Evolutionary conservation across 2,329 filamentous ascomycete genomes (phyloP), one percentile per base, ranked within the genome.

Genomic region (Aureobasidium vineae): DNA sequence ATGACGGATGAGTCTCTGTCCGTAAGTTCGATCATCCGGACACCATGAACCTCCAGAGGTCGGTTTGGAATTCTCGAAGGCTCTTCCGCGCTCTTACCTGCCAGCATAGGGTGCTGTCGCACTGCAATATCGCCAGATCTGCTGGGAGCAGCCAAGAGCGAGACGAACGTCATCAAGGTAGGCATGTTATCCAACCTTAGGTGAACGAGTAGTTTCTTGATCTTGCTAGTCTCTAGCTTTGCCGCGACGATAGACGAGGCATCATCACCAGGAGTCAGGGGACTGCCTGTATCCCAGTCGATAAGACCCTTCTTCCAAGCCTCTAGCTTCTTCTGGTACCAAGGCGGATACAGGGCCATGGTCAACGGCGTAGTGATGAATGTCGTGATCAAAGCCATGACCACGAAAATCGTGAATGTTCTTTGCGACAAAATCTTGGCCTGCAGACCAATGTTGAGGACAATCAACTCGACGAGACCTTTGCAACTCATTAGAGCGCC

Each of bases 401-500:
- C 90, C 26, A 97, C 92, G 71, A 97, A 96, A 65, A 97, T 96
- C 63, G 92, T 96, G 73, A 97, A 97, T 0, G 92, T 96, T 19
- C 90, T 83, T 0, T 83, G 84, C 67, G 90, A 93, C 21, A 97
- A 81, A 68, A 96, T 96, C 41, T 86, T 87, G 23, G 92, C 92
- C 79, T 94, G 88, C 2, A 93, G 82, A 52, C 92, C 92, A 71
- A 98, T 92, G 73, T 90, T 90, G 83, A 87, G 70, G n/a, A 97
- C 93, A 75, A 98, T 97, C 63, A 98, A 81, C 76, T 97, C 93
- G 0, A 97, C 93, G 11, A 98, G 82, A 72, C 94, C 94, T 77
- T 98, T 98, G 78, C 94, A 98, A 78, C 91, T 96, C 94, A 98
- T 98, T 72, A 97, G 79, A 19, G 89, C 87, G 16, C 94, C 94